A percentile compares a stretch with the other conserved stretches of the same genome.
phyloP scores from a whole-genome alignment of 495 filamentous ascomycete species.

The Aspergillus diversus region DNA sequence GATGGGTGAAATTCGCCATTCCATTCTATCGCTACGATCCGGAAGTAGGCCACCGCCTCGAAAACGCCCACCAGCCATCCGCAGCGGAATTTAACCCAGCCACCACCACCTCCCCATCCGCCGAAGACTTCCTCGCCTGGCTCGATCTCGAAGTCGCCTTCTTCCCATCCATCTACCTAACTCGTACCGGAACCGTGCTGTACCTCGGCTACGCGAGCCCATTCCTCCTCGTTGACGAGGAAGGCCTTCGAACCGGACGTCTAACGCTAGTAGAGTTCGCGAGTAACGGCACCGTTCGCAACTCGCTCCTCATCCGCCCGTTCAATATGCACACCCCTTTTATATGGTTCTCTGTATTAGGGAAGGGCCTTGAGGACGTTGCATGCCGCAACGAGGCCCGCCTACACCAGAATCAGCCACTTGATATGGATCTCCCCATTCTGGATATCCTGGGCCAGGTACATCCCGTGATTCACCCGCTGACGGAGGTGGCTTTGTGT shows the following conservation, averaged over 20 bases:
- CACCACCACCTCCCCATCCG: not conserved
- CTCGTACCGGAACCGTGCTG: not conserved
- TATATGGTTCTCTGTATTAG: too few species aligned
- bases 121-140: not conserved
- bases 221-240: not conserved
- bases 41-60: not conserved
- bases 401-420: too few species aligned
- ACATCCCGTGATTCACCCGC: too few species aligned
- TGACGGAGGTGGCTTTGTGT: too few species aligned
- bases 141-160: not conserved
- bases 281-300: too few species aligned
- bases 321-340: too few species aligned
- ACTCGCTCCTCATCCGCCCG: too few species aligned
- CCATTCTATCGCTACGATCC: conserved; percentile 1
- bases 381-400: too few species aligned
- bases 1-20: not conserved
- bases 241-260: not conserved
- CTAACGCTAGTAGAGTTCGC: not conserved
- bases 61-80: not conserved
- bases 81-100: not conserved
- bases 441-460: too few species aligned
- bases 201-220: not conserved
- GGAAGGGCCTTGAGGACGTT: too few species aligned
- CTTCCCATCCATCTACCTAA: not conserved
- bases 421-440: too few species aligned